Evolutionary conservation across 2,329 filamentous ascomycete genomes (phyloP), one percentile per base, ranked within the genome.

Genomic region (Penicillium sp.): DNA sequence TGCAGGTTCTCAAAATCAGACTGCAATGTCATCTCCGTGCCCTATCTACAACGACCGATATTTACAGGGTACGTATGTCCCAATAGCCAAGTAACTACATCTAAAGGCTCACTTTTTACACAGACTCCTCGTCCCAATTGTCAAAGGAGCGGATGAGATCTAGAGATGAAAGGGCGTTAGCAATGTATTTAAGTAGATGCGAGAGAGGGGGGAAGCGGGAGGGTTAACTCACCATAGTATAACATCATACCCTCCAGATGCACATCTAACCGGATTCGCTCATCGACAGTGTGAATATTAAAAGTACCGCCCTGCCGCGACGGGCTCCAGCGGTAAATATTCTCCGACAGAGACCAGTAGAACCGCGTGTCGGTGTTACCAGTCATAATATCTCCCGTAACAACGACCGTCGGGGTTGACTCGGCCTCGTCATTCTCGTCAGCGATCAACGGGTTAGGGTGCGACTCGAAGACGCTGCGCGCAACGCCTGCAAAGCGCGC

Each of bases 321-420:
- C 2, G 81, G 81, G 14, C 76, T 80, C 66, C 82, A 84, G 1
- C 82, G 73, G 63, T 82, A 84, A 9, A 84, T 83, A 54, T 83
- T 79, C 60, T 77, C 75, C n/a, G 80, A 80, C 60, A 83, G 60
- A 40, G 75, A 70, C 82, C 81, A 84, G 63, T 83, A 84, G 62
- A 82, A 82, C 3, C 77, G 69, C 1, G 82, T 84, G 58, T 84
- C 82, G 0, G 82, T 83, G 53, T 84, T 84, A 0, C 81, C 82
- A 1, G 80, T 82, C 79, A 82, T 82, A 52, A 83, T 77, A 58
- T 77, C 75, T 0, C 77, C 77, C 10, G 74, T 73, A 0, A 79
- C 76, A 6, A 81, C 69, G 3, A 79, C 75, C 0, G 69, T 79
- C 55, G 66, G 66, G 14, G 46, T 61, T 0, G 62, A 52, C 10